These are phyloP conservation scores for Phytophthora macrochlamydospora DNA, from an alignment of 352 stramenopile species.

Conservation along the genomic window DNA sequence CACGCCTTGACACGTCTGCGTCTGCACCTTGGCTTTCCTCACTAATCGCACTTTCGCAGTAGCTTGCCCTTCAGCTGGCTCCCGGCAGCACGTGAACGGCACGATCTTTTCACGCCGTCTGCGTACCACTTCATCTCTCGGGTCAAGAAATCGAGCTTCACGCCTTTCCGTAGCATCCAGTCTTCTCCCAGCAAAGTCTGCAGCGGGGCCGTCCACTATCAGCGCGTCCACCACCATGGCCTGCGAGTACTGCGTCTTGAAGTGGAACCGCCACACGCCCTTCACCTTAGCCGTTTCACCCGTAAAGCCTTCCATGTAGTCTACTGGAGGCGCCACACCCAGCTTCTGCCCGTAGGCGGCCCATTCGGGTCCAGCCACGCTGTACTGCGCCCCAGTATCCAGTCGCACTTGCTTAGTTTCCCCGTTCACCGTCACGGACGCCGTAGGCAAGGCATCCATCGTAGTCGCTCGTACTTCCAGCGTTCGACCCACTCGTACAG, in stretches of 20 bases:
- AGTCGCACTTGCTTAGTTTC: neutral
- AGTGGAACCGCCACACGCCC: neutral
- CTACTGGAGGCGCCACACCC: slow-evolving; percentile 4
- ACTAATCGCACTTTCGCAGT: neutral
- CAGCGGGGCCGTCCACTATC: neutral
- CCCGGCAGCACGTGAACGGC: slow-evolving; percentile 1
- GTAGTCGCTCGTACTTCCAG: slow-evolving; percentile 1
- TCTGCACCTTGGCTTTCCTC: slow-evolving; percentile 4
- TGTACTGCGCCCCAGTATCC: slow-evolving; percentile 11
- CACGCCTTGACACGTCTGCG: slow-evolving; percentile 1
- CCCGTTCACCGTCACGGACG: neutral
- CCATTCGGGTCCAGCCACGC: neutral
- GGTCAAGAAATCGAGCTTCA: slow-evolving; percentile 5
- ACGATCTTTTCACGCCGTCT: neutral
- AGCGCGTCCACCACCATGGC: slow-evolving; percentile 1
- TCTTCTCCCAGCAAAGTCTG: slow-evolving; percentile 1
- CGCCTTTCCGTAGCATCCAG: slow-evolving; percentile 1
- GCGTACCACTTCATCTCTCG: slow-evolving; percentile 10
- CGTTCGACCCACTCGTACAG: neutral
- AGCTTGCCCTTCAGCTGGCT: neutral
- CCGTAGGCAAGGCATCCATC: slow-evolving; percentile 8
- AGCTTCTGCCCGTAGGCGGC: neutral
- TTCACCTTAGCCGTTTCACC: neutral
- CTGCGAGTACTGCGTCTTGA: slow-evolving; percentile 1
- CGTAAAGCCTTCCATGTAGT: slow-evolving; percentile 12